Evolutionary conservation across 75 land plant genomes (phyloP), one percentile per base, ranked within the genome.

Genomic region (Cunninghamia lanceolata): DNA sequence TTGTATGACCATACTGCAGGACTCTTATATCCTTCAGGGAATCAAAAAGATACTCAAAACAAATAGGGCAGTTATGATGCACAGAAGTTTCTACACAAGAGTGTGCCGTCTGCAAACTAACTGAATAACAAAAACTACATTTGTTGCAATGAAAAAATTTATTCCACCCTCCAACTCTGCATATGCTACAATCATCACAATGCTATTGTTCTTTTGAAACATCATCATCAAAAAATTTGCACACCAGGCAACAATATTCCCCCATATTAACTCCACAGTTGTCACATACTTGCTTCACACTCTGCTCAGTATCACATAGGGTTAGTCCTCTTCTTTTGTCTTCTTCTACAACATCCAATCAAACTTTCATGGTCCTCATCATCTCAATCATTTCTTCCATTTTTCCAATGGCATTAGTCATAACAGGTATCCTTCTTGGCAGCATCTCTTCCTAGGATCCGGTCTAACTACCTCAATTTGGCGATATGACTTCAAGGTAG

Each of bases 31-130:
- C 94, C 84, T 91, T 96, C 86, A 98, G 52, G 1, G 99, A 96
- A 85, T 98, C 99, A 86, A 98, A 98, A 36, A 98, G 96, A 89
- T 91, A 98, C 99, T 97, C 99, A 88, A 97, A 95, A 88, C 99
- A 98, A 84, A 98, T 89, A 11, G 99, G 96, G 86, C 98, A 98
- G 77, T 94, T 93, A 66, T 98, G 99, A 86, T 95, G 98, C 98
- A 96, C 95, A 75, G 99, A 96, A 79, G 89, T 93, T 79, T 98
- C 98, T 32, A 98, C 91, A 77, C 99, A 98, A 4, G 78, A 74
- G 83, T 98, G 99, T 82, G 88, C 87, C 45, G 89, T 87, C 84
- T 93, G 89, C 85, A 96, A 81, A 4, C 19, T 47, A 14, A 75
- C 90, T 28, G 95, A 85, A 85, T 98, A 98, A 87, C 99, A 98